Base-by-base conservation (phyloP, 1,284 basidiomycete species). In the Pterulicium gracile region DNA sequence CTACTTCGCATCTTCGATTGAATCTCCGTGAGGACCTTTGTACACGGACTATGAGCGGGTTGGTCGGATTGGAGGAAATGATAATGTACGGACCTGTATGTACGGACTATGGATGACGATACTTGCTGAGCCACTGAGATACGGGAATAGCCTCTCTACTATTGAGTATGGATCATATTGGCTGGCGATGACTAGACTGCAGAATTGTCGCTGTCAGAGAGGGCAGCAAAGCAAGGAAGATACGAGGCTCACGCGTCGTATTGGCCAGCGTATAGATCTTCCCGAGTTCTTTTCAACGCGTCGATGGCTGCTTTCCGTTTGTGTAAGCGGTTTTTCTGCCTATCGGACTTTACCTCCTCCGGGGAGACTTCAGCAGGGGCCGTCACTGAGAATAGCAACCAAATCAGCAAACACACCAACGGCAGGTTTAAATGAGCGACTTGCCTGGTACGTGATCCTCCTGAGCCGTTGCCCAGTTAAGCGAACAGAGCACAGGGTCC, bases 401-500 rank as follows among this genome's bases (percentile, higher is more conserved):
- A 24, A 21, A 43, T 47, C 32, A 46, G 19, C 41, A 12, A 17
- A 18, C 18, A 44, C 43, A 44, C 7, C 10, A 39, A 19, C 24
- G 15, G 13, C 32, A 12, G 4, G n/a, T n/a, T n/a, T n/a, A n/a
- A n/a, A 24, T 47, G 50, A 41, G 47, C 45, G 50, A 61, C 66
- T 50, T 60, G 81, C 84, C 62, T 12, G 85, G 79, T n/a, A 62
- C 69, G 55, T 89, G 88, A 21, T 81, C 77, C 58, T 86, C 79
- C 46, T 90, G 81, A 4, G 82, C 81, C n/a, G 88, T 87, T 24
- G 88, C 86, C 94, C 94, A 98, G 59, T 95, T 94, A 21, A 97
- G 65, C 5, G 81, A 81, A 10, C 76, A 73, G 47, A 92, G 65
- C 27, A 81, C 70, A 0, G 71, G 60, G 7, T 69, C 67, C 23